phyloP scores from a whole-genome alignment of 345 rosid genomes.

The Eucalyptus tenuipes region DNA sequence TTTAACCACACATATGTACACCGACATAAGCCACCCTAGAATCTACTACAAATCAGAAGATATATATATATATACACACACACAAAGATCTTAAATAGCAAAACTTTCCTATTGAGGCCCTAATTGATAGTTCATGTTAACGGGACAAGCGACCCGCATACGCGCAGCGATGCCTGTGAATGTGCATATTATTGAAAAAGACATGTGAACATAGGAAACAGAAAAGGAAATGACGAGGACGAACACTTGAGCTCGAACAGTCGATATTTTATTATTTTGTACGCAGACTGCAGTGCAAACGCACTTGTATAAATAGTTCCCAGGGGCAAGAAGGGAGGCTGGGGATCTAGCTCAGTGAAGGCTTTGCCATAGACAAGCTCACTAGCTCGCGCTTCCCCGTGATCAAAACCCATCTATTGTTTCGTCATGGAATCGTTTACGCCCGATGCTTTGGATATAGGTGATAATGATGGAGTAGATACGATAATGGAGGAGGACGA shows the following conservation, averaged over 20 bases:
- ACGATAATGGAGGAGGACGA: not conserved
- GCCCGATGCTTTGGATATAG: not conserved
- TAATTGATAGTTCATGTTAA: not conserved
- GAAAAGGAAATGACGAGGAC: not conserved
- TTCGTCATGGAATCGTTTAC: not conserved
- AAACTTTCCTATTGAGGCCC: too few species aligned
- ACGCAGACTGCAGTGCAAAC: not conserved
- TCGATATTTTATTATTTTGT: not conserved
- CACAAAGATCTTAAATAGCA: too few species aligned
- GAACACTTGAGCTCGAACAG: not conserved
- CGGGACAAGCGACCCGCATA: not conserved
- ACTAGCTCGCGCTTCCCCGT: not conserved
- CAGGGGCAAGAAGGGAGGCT: not conserved
- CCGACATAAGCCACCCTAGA: too few species aligned
- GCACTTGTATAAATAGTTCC: not conserved
- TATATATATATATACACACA: too few species aligned
- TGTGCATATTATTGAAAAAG: too few species aligned
- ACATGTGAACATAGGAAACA: not conserved
- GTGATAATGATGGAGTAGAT: not conserved
- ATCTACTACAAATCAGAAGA: too few species aligned
- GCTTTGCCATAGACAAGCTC: not conserved
- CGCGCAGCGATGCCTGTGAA: too few species aligned
- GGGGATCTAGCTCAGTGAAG: not conserved
- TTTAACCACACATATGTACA: too few species aligned
- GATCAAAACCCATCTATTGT: not conserved